Evolutionary conservation across 805 yeast genomes (phyloP).

Genomic region (Hanseniaspora hatyaiensis): DNA sequence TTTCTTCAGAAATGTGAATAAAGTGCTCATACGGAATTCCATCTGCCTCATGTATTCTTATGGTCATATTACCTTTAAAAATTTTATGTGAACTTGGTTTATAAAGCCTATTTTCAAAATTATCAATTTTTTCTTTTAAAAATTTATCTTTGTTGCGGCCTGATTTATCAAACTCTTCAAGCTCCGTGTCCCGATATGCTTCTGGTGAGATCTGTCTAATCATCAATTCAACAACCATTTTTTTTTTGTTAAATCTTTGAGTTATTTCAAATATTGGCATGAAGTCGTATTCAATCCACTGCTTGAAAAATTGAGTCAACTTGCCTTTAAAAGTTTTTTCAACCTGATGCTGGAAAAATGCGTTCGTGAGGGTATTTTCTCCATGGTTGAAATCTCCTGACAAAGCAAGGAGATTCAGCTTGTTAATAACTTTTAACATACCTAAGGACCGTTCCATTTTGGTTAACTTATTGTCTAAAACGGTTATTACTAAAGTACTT

Average conservation of each 20-base stretch:
- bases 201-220: constrained; percentile 78
- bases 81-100: constrained; percentile 21
- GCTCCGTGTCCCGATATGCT: constrained; percentile 28
- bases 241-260: constrained; percentile 83
- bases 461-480: constrained; percentile 84
- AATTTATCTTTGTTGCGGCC: not conserved
- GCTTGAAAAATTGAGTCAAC: constrained; percentile 71
- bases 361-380: constrained; percentile 7
- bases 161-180: constrained; percentile 24
- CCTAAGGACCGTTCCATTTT: constrained; percentile 94
- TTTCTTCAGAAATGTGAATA: constrained; percentile 74
- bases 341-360: constrained; percentile 68
- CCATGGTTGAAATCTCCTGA: constrained; percentile 71
- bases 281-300: constrained; percentile 87
- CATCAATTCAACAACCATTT: constrained; percentile 89
- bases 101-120: not conserved
- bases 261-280: constrained; percentile 80
- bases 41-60: constrained; percentile 92
- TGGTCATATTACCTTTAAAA: constrained; percentile 91
- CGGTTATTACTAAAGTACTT: constrained; percentile 74
- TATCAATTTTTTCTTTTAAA: not conserved
- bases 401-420: constrained; percentile 85
- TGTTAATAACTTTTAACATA: constrained; percentile 78
- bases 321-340: constrained; percentile 85
- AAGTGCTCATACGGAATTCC: constrained; percentile 98